Evolutionary conservation across 192 early-diverging fungal species (phyloP).

Genomic region (Backusella sp.): DNA sequence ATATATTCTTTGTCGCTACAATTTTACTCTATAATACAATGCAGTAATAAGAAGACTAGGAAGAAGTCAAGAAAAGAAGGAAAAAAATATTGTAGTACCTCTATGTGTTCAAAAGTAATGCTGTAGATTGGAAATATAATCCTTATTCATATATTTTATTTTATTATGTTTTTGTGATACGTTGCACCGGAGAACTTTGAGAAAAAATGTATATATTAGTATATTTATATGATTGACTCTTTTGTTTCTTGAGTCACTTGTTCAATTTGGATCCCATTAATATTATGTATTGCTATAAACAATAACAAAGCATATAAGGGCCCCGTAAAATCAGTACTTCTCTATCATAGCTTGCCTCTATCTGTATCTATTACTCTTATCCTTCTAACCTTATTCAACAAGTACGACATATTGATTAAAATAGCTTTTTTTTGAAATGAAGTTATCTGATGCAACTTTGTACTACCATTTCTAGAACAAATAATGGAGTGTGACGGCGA

Average conservation of each 20-base stretch:
- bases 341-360: not conserved
- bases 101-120: not conserved
- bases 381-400: not conserved
- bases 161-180: not conserved
- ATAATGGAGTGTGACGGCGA: not conserved
- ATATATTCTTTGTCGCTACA: not conserved
- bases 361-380: not conserved
- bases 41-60: not conserved
- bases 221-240: not conserved
- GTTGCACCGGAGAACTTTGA: not conserved
- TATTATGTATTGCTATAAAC: not conserved
- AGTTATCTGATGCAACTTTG: not conserved
- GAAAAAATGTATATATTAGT: conserved; percentile 1
- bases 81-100: not conserved
- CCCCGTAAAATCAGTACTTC: not conserved
- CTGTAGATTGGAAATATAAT: conserved; percentile 1
- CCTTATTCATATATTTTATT: conserved; percentile 6
- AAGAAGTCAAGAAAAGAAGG: not conserved
- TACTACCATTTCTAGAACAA: not conserved
- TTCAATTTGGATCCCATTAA: not conserved
- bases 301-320: not conserved
- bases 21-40: not conserved
- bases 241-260: not conserved
- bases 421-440: not conserved
- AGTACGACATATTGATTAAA: not conserved